Evolutionary conservation across 345 rosid species (phyloP), one percentile per base, ranked within the genome.

Genomic region (Bruguiera gymnorhiza): DNA sequence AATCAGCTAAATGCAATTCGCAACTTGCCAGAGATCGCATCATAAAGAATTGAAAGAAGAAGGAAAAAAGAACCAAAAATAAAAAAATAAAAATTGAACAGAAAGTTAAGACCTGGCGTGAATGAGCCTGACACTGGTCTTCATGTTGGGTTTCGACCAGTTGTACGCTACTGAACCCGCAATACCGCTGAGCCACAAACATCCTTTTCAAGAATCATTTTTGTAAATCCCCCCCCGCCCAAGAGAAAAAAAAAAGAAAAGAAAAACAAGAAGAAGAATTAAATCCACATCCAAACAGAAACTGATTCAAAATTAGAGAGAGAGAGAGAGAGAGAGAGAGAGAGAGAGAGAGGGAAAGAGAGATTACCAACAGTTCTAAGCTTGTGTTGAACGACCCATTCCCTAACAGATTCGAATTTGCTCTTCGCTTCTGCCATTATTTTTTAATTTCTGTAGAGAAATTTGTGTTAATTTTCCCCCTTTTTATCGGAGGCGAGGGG

Each of bases 141-240:
- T 95, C 99, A 95, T 95, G 67, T 66, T 81, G 50, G 99, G 99
- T 67, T 83, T 90, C 24, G 99, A 88, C 98, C 98, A 95, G 81
- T 95, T 95, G 69, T 95, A 95, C 1, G 94, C 97, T 62, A 92
- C 80, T 36, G 97, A 92, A 37, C 97, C 98, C 60, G 88, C 72
- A 62, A 95, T 83, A 36, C 96, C 97, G 74, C 92, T 81, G 18
- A 92, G 93, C 99, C 99, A 95, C 57, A 95, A 73, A 70, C 88
- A 81, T 59, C 97, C 99, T 95, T 57, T 37, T 54, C 37, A 4
- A 62, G n/a, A 67, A 56, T 55, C 60, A 37, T 18, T 19, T 31
- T 34, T 43, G 54, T 19, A 68, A 60, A 60, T 43, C 50, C 50
- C 48, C 10, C 32, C 46, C 46, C 24, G 24, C 24, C 24, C 24